Conservation (phyloP, 441 rosid species). For the Brassica hybrid region DNA sequence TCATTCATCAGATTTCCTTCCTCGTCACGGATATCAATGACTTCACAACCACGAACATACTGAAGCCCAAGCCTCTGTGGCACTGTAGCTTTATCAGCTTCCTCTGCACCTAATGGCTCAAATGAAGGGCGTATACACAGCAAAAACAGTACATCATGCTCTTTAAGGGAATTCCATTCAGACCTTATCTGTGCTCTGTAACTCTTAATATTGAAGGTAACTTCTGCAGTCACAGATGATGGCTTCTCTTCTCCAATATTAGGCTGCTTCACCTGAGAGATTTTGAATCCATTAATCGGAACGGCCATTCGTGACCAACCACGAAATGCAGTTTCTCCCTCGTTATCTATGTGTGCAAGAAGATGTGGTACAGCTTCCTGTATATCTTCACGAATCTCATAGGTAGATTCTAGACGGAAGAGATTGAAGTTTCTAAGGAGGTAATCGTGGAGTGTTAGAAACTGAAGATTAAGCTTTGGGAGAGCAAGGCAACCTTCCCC, state of each 20-base stretch:
- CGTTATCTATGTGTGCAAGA: conserved; percentile 83
- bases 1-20: conserved; percentile 97
- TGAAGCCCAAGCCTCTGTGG: conserved; percentile 97
- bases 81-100: conserved; percentile 89
- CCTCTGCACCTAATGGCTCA: conserved; percentile 96
- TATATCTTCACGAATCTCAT: conserved; percentile 99
- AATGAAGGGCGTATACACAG: conserved; percentile 90
- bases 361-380: conserved; percentile 99
- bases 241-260: conserved; percentile 99
- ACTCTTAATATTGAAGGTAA: conserved; percentile 91
- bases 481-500: conserved; percentile 99
- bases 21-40: conserved; percentile 91
- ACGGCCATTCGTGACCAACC: conserved; percentile 99
- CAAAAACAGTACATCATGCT: conserved; percentile 97
- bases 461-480: conserved; percentile 97
- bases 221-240: conserved; percentile 83
- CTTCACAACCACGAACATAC: conserved; percentile 94
- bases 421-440: conserved; percentile 96
- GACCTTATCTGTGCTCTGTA: conserved; percentile 87
- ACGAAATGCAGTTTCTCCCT: conserved; percentile 94
- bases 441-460: conserved; percentile 96
- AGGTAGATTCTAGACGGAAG: conserved; percentile 97
- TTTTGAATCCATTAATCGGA: conserved; percentile 79
- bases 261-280: conserved; percentile 89
- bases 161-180: conserved; percentile 97